These are phyloP conservation scores for Penicillium sp. DNA, from an alignment of 2,329 filamentous ascomycete genomes.

Conservation along the genomic window DNA sequence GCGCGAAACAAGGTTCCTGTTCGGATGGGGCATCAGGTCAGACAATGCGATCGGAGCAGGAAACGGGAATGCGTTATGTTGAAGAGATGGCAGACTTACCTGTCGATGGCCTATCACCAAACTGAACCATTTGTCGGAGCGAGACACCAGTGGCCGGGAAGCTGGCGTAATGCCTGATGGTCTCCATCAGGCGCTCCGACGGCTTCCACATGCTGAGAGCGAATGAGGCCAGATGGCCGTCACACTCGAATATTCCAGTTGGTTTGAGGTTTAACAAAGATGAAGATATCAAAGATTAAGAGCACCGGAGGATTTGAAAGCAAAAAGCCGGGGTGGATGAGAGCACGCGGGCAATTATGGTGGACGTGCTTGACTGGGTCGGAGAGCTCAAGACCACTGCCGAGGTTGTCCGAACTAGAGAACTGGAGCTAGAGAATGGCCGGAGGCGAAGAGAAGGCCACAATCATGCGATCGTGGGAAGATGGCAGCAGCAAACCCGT, in stretches of 20 bases:
- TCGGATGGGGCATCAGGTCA: conserved; percentile 20
- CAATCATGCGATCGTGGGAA: neutral
- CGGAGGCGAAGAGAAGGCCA: neutral
- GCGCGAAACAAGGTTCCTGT: conserved; percentile 93
- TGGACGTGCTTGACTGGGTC: conserved; percentile 7
- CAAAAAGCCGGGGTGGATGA: neutral
- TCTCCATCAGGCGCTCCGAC: conserved; percentile 89
- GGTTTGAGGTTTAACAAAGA: neutral
- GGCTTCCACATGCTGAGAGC: conserved; percentile 80
- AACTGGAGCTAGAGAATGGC: conserved; percentile 1
- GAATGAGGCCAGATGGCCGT: conserved; percentile 36
- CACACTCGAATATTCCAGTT: conserved; percentile 17
- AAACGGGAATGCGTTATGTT: neutral
- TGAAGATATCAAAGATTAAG: conserved; percentile 11
- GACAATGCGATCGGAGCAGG: conserved; percentile 9
- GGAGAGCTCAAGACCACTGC: conserved; percentile 17
- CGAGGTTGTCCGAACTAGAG: conserved; percentile 15
- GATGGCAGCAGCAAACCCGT: neutral
- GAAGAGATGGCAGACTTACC: conserved; percentile 58
- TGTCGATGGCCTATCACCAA: conserved; percentile 89
- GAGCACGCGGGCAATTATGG: conserved; percentile 3
- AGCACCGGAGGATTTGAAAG: conserved; percentile 10
- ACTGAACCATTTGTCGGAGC: conserved; percentile 98
- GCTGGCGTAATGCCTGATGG: conserved; percentile 94
- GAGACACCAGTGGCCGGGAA: conserved; percentile 97